phyloP scores from a whole-genome alignment of 2,329 filamentous ascomycete species.

The Talaromyces sp. region DNA sequence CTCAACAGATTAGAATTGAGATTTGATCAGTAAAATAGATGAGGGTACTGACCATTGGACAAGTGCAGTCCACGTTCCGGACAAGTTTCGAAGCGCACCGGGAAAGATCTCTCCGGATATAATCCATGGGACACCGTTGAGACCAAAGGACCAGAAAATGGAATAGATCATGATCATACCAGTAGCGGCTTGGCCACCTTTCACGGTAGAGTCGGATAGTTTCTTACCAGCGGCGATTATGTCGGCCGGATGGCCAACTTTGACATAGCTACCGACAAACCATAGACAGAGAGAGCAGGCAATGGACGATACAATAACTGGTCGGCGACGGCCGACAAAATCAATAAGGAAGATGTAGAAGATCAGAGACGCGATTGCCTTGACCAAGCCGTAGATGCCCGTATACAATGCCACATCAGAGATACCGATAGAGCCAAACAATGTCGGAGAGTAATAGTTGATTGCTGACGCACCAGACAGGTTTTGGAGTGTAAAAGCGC shows the following conservation, averaged over 20 bases:
- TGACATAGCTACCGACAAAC: constrained; percentile 23
- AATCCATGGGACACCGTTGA: constrained; percentile 44
- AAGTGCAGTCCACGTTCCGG: not conserved
- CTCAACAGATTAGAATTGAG: not conserved
- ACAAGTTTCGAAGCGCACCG: constrained; percentile 34
- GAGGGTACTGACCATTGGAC: not conserved
- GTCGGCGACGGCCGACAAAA: constrained; percentile 19
- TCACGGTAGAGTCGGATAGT: constrained; percentile 19
- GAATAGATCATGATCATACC: constrained; percentile 26
- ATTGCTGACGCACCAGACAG: not conserved
- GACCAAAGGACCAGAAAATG: constrained; percentile 37
- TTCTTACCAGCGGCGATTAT: constrained; percentile 12
- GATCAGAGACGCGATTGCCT: constrained; percentile 22
- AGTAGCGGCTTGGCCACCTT: constrained; percentile 21
- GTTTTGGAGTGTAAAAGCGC: not conserved
- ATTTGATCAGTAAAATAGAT: not conserved
- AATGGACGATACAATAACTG: constrained; percentile 22
- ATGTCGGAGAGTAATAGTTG: constrained; percentile 18
- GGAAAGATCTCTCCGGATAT: constrained; percentile 46
- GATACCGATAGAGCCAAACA: constrained; percentile 22
- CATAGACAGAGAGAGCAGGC: constrained; percentile 21
- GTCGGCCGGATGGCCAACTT: constrained; percentile 18
- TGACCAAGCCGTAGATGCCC: constrained; percentile 24
- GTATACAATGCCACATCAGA: constrained; percentile 21
- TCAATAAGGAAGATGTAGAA: constrained; percentile 24